Evolutionary conservation across 1,284 basidiomycete genomes (phyloP), one percentile per base, ranked within the genome.

Genomic region (Sporisorium graminicola): DNA sequence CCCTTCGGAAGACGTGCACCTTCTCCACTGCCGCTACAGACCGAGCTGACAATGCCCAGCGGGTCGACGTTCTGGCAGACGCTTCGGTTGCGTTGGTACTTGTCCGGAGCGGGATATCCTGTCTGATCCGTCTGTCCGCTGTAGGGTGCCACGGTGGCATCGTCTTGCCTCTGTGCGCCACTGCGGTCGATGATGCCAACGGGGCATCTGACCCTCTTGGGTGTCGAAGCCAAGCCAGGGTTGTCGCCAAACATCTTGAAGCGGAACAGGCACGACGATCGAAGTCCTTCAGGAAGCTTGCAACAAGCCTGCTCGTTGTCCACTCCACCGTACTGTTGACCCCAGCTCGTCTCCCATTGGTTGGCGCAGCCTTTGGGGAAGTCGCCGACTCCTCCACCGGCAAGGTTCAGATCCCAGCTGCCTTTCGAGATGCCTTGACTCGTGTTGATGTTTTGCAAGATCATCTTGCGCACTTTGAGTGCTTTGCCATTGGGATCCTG

Each of bases 391-490:
- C 73, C 73, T 3, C 73, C 73, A 16, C 67, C 73, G 1, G 73
- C 67, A 1, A 75, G 51, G 31, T 55, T 50, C 33, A 75, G n/a
- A 43, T 75, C 73, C 53, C 61, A 70, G 22, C 64, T 62, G 6
- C 64, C 73, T 22, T 66, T 46, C 1, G 51, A 31, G 8, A 75
- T 31, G 18, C 43, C 54, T 13, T 31, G 27, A 13, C 73, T 70
- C 16, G 63, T 70, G 47, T 75, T 75, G 60, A 75, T 66, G 64
- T 70, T 70, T 44, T 75, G 73, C 27, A 75, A 9, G 22, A 75
- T 75, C 52, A 75, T 56, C 57, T 67, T 70, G 37, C 42, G 40
- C 5, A 74, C 51, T 49, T 69, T 65, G 50, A 74, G 50, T 10
- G 65, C 37, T 43, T 74, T 74, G 40, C 62, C 72, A 20, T 31